Conservation (phyloP, 2,329 filamentous ascomycete genomes). For the Chaetomiaceae sp. region DNA sequence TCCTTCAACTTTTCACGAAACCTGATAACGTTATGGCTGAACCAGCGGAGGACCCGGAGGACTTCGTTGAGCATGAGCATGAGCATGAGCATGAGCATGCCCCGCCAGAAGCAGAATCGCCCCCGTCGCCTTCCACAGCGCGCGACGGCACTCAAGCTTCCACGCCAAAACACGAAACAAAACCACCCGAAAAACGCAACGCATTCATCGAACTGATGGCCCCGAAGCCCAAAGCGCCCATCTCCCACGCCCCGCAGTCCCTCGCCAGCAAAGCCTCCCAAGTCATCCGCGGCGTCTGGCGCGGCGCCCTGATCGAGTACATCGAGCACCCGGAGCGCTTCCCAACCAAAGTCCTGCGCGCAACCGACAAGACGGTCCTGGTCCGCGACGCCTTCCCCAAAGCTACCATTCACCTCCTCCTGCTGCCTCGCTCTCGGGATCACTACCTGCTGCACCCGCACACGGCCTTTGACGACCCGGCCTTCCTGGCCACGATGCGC, state of each 20-base stretch:
- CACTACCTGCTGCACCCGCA: slow-evolving; percentile 68
- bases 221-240: slow-evolving; percentile 39
- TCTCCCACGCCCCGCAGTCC: slow-evolving; percentile 8
- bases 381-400: slow-evolving; percentile 87
- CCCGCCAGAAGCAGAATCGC: too few relatives aligned
- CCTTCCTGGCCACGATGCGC: slow-evolving; percentile 62
- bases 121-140: too few relatives aligned
- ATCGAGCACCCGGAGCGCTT: slow-evolving; percentile 59
- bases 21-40: too few relatives aligned
- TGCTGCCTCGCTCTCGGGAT: slow-evolving; percentile 68
- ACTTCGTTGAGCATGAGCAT: too few relatives aligned
- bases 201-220: slow-evolving; percentile 52
- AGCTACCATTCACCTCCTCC: slow-evolving; percentile 74
- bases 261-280: slow-evolving; percentile 14
- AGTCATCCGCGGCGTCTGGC: slow-evolving; percentile 26
- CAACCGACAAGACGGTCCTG: slow-evolving; percentile 65
- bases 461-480: slow-evolving; percentile 65
- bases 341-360: slow-evolving; percentile 58
- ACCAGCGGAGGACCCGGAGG: too few relatives aligned
- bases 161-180: too few relatives aligned
- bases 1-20: too few relatives aligned
- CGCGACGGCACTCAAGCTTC: too few relatives aligned
- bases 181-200: slow-evolving; percentile 24
- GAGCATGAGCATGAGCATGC: too few relatives aligned
- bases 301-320: slow-evolving; percentile 64